Conservation (phyloP, 2,329 filamentous ascomycete species). For the Piedraia hortae region DNA sequence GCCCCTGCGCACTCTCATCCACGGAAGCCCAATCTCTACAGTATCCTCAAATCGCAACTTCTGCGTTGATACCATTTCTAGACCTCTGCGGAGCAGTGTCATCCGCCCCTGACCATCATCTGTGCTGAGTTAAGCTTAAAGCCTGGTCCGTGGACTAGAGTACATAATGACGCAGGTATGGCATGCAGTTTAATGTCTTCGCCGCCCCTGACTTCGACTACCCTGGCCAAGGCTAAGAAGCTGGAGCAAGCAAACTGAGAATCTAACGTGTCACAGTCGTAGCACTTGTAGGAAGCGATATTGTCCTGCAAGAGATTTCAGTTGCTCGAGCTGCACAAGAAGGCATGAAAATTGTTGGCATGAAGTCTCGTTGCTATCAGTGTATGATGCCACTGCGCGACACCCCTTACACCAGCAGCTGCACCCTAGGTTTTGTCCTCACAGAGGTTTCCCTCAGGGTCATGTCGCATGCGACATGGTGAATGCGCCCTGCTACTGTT, state of each 20-base stretch:
- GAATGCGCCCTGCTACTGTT: too few species aligned
- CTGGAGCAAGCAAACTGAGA: slow-evolving; percentile 43
- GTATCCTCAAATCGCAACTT: slow-evolving; percentile 18
- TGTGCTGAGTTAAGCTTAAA: slow-evolving; percentile 77
- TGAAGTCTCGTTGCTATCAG: too few species aligned
- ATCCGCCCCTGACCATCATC: slow-evolving; percentile 43
- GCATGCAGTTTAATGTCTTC: slow-evolving; percentile 34
- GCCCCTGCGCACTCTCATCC: too few species aligned
- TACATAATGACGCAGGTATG: slow-evolving; percentile 43
- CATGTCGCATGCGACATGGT: too few species aligned
- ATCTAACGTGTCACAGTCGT: slow-evolving; percentile 53
- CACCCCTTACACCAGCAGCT: too few species aligned
- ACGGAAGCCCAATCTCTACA: too few species aligned
- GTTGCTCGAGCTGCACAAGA: slow-evolving; percentile 74
- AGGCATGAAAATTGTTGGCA: slow-evolving; percentile 58
- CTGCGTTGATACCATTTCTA: slow-evolving; percentile 24
- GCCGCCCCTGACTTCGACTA: slow-evolving; percentile 76
- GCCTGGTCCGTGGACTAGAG: slow-evolving; percentile 46
- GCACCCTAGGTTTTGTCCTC: too few species aligned
- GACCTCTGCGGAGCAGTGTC: slow-evolving; percentile 38
- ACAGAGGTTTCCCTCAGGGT: too few species aligned
- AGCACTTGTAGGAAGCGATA: slow-evolving; percentile 72
- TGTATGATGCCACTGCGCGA: too few species aligned
- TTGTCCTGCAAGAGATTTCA: too few species aligned
- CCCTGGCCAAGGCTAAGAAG: slow-evolving; percentile 54